A percentile compares a stretch with the other conserved stretches of the same genome.
These are phyloP conservation scores for Candida bentonensis DNA, from an alignment of 805 yeast genomes.

Conservation along the genomic window DNA sequence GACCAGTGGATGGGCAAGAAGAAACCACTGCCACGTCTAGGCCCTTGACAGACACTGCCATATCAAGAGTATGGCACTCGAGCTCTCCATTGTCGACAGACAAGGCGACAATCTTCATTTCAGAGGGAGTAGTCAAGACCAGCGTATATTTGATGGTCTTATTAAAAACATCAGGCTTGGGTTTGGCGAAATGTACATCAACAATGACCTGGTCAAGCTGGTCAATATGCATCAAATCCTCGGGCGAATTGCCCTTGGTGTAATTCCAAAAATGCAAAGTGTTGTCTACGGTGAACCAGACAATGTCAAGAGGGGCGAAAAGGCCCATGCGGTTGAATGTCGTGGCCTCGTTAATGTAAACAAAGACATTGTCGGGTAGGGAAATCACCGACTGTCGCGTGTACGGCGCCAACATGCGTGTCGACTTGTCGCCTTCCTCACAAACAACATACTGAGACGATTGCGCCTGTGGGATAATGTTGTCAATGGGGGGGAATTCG, in stretches of 20 bases:
- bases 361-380: background rate
- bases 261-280: slow-evolving; percentile 79
- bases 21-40: slow-evolving; percentile 51
- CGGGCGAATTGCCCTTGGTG: slow-evolving; percentile 23
- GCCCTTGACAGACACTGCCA: slow-evolving; percentile 71
- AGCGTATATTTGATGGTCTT: slow-evolving; percentile 60
- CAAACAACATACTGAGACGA: slow-evolving; percentile 1
- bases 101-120: slow-evolving; percentile 64
- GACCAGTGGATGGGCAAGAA: slow-evolving; percentile 49
- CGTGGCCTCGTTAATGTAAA: slow-evolving; percentile 27
- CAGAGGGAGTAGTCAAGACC: slow-evolving; percentile 66
- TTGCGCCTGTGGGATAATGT: background rate
- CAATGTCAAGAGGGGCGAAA: slow-evolving; percentile 62
- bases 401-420: background rate
- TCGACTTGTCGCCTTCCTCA: background rate
- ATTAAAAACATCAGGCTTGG: slow-evolving; percentile 69
- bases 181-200: slow-evolving; percentile 64
- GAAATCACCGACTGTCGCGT: background rate
- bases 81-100: slow-evolving; percentile 39
- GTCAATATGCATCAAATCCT: slow-evolving; percentile 61
- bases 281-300: slow-evolving; percentile 78
- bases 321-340: slow-evolving; percentile 67
- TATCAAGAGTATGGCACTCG: slow-evolving; percentile 68
- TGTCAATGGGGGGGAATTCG: slow-evolving; percentile 1
- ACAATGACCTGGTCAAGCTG: slow-evolving; percentile 67